Evolutionary conservation across 768 basidiomycete genomes (phyloP), one percentile per base, ranked within the genome.

Genomic region (Mycena pura): DNA sequence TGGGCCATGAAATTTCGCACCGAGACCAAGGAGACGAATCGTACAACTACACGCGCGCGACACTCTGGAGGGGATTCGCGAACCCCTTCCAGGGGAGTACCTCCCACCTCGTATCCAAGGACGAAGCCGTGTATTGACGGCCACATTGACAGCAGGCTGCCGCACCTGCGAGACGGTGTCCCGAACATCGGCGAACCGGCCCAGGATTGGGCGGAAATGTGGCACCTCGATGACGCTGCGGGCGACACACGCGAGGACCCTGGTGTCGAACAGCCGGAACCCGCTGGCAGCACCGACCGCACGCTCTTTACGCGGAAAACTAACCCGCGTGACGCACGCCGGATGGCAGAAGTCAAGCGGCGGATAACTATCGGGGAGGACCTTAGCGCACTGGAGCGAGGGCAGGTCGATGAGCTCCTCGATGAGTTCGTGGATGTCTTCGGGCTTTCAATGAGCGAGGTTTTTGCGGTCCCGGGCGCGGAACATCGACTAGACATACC

Each of bases 361-460:
- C 40, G 39, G 0, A 57, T 51, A 15, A 73, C 11, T 50, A 61
- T 24, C 36, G 73, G 49, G 5, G n/a, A 51, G 24, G 49, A 51
- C 36, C 32, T 51, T 4, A 17, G 34, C 5, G 6, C 22, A 21
- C 24, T 5, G 3, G 49, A 51, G 15, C 25, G 49, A 1, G 22
- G 39, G 22, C 49, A 51, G 25, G 36, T 51, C 8, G 27, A 49
- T 1, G 64, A 63, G 4, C 43, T 53, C 21, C 5, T 3, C 21
- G 7, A 41, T 17, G 19, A 41, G 40, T 17, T 22, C 5, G 15
- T 21, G 19, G 40, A 41, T 22, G 19, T 17, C 10, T 17, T 17
- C 21, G 40, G 40, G 14, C 24, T 51, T 13, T 74, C 74, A 0
- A 62, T 80, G 73, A 57, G 59, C 21, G 72, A 75, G 31, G 73